These are phyloP conservation scores for Termitomyces sp. DNA, from an alignment of 768 basidiomycete species.

Conservation along the genomic window DNA sequence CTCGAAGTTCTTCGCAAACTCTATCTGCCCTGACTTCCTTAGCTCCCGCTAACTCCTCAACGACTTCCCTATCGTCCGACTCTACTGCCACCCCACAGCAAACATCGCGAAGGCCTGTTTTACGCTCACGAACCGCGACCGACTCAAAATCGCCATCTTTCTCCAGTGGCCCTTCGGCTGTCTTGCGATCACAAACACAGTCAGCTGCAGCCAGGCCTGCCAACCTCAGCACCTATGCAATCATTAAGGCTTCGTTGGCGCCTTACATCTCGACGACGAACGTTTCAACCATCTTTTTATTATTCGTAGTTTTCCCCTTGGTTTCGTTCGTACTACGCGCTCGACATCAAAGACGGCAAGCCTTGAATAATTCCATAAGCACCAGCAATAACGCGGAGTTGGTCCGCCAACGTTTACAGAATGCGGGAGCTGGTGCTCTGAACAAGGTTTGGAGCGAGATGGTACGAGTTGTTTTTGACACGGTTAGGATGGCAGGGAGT, in stretches of 20 bases:
- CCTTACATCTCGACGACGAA: conserved; percentile 48
- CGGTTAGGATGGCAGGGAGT: conserved; percentile 72
- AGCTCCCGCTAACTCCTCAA: conserved; percentile 29
- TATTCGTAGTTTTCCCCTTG: conserved; percentile 44
- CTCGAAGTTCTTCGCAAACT: conserved; percentile 21
- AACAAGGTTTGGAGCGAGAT: conserved; percentile 48
- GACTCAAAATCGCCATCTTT: conserved; percentile 17
- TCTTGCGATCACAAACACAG: conserved; percentile 15
- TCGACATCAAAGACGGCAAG: conserved; percentile 36
- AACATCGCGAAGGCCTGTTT: conserved; percentile 14
- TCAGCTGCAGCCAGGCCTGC: conserved; percentile 18
- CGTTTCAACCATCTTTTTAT: conserved; percentile 43
- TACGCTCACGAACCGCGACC: conserved; percentile 16
- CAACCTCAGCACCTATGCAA: conserved; percentile 31
- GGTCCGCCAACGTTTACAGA: conserved; percentile 52
- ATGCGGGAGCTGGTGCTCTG: conserved; percentile 33
- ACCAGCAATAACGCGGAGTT: conserved; percentile 46
- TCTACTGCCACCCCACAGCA: conserved; percentile 31
- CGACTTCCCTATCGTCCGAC: conserved; percentile 35
- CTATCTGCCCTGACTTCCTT: conserved; percentile 22
- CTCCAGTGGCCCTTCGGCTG: conserved; percentile 9
- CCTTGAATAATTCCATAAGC: conserved; percentile 14
- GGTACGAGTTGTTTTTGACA: conserved; percentile 55
- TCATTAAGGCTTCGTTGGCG: conserved; percentile 44
- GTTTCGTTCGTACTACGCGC: conserved; percentile 50